Conservation (phyloP, 2,329 filamentous ascomycete genomes). For the Fusarium robinianum region DNA sequence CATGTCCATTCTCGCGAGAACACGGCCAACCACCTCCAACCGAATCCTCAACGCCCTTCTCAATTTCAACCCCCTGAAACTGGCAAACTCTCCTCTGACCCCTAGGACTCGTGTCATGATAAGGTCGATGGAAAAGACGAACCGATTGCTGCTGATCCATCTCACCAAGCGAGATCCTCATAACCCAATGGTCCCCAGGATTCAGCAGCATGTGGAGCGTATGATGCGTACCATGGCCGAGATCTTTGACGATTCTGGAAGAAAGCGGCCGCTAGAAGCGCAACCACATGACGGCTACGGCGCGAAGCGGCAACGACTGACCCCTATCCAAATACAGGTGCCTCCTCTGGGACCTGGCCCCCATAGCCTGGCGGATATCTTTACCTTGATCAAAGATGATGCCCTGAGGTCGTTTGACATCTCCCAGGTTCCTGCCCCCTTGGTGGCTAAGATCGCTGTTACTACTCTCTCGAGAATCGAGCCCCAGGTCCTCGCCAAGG, state of each 20-base stretch:
- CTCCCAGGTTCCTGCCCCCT: constrained; percentile 72
- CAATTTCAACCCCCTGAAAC: constrained; percentile 88
- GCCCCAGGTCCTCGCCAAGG: constrained; percentile 68
- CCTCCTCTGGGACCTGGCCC: constrained; percentile 75
- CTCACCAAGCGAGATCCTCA: constrained; percentile 84
- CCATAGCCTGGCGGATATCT: constrained; percentile 80
- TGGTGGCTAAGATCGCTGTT: constrained; percentile 82
- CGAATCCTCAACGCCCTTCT: constrained; percentile 86
- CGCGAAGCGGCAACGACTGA: constrained; percentile 80
- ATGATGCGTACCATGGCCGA: constrained; percentile 78
- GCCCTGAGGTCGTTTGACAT: constrained; percentile 82
- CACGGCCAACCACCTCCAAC: constrained; percentile 77
- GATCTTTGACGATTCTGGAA: constrained; percentile 74
- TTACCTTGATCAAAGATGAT: constrained; percentile 76
- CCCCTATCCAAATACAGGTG: constrained; percentile 54
- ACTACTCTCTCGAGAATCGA: constrained; percentile 76
- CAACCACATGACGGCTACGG: constrained; percentile 76
- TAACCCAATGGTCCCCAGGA: constrained; percentile 73
- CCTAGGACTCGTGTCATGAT: constrained; percentile 80
- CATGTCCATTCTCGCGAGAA: constrained; percentile 80
- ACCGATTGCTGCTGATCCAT: constrained; percentile 80
- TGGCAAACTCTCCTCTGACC: constrained; percentile 76
- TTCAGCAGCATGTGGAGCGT: constrained; percentile 86
- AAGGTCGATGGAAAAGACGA: constrained; percentile 94
- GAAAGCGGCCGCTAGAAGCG: constrained; percentile 74